Conservation (phyloP, 208 protist genomes). For the Endotrypanum monterogeii region DNA sequence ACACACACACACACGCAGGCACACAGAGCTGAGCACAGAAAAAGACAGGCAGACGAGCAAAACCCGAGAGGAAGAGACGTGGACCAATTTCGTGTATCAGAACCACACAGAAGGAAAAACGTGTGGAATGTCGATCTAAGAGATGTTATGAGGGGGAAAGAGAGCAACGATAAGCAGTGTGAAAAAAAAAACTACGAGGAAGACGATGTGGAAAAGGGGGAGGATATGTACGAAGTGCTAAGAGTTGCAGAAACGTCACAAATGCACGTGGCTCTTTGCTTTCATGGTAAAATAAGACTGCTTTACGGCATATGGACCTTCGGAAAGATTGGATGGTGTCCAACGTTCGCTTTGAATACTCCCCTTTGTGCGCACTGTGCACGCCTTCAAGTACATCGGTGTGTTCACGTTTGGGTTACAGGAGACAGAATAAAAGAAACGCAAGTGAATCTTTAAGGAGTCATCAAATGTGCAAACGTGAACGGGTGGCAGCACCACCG, state of each 20-base stretch:
- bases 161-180: too few species aligned
- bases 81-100: too few species aligned
- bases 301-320: too few species aligned
- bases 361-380: background rate
- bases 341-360: background rate
- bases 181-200: background rate
- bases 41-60: too few species aligned
- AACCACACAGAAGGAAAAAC: too few species aligned
- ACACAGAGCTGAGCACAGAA: too few species aligned
- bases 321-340: background rate
- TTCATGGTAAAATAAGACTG: background rate
- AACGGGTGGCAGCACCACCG: background rate
- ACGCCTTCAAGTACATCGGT: background rate
- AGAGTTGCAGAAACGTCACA: background rate
- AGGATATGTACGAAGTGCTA: background rate
- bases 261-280: background rate
- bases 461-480: background rate
- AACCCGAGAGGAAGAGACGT: too few species aligned
- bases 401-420: background rate
- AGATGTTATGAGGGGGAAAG: too few species aligned
- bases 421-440: background rate
- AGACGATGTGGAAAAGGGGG: background rate
- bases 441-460: background rate
- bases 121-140: too few species aligned
- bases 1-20: background rate